These are phyloP conservation scores for Azolla pinnata DNA, from an alignment of 75 land plant species.

Conservation along the genomic window DNA sequence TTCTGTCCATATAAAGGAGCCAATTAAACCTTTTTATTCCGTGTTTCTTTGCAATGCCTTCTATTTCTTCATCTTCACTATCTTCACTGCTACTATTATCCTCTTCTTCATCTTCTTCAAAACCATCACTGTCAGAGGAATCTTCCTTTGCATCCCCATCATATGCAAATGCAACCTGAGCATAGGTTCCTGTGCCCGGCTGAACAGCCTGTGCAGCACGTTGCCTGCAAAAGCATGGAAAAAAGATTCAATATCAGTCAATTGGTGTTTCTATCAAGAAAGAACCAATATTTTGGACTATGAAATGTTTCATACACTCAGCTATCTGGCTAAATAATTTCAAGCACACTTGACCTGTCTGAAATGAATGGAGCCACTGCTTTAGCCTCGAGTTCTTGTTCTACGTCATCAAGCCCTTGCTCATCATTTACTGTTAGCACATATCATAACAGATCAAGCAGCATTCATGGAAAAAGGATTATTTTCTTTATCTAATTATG, in stretches of 20 bases:
- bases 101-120: conserved; percentile 48
- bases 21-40: conserved; percentile 90
- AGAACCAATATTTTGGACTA: too few relatives aligned
- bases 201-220: conserved; percentile 27
- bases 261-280: too few relatives aligned
- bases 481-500: not conserved
- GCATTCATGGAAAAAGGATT: not conserved
- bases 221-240: conserved; percentile 24
- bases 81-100: conserved; percentile 89
- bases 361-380: conserved; percentile 34
- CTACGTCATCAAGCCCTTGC: conserved; percentile 77
- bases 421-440: conserved; percentile 74
- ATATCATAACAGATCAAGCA: not conserved
- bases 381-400: conserved; percentile 82
- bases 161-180: conserved; percentile 96
- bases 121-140: conserved; percentile 36
- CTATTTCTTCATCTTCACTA: conserved; percentile 89
- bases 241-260: too few relatives aligned
- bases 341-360: too few relatives aligned
- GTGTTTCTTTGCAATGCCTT: conserved; percentile 76
- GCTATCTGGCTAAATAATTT: too few relatives aligned
- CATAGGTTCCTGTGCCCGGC: conserved; percentile 68
- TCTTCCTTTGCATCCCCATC: conserved; percentile 66
- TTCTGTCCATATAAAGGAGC: conserved; percentile 84
- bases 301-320: too few relatives aligned